Evolutionary conservation across 148 eudicot genomes (phyloP), one percentile per base, ranked within the genome.

Genomic region (Linanthus parryae): DNA sequence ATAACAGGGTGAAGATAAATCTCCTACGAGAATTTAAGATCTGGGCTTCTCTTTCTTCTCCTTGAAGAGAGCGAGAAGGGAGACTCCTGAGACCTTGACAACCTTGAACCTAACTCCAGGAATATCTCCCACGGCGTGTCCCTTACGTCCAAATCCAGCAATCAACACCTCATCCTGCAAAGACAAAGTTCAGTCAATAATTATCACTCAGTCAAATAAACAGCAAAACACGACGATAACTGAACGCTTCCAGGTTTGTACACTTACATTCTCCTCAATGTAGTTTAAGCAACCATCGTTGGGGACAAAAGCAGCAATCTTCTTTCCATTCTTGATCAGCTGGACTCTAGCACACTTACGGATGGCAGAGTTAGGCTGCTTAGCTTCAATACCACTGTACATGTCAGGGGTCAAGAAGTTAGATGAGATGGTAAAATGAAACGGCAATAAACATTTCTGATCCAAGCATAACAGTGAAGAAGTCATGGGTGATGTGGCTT

Each of bases 91-190:
- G 12, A 89, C 97, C 81, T 89, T 89, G 42, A 89, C 97, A 5
- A 89, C 97, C 95, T 89, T 89, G 68, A 89, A 89, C 52, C 97
- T 79, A 48, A 89, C 97, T 22, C 97, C 95, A 17, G 97, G 97
- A 83, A 85, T 90, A 83, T 90, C 95, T 82, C 97, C 97, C 23
- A 89, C 91, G 2, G 97, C 97, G 57, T 89, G 97, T 8, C 94
- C 97, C 64, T 85, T 88, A 40, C 97, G 80, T 26, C 97, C 97
- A 36, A 89, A 89, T 72, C 97, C 91, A 66, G 97, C 95, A 65
- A 89, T 89, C 88, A 85, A 61, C 43, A 89, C 95, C 68, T 89
- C 97, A 35, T 89, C 97, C 97, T 85, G 51, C 29, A 47, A 2
- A 12, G 30, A 36, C 30, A 53, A 3, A 42, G 1, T 38, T 12